phyloP scores from a whole-genome alignment of 495 filamentous ascomycete genomes.

The Tuber umbilicatum region DNA sequence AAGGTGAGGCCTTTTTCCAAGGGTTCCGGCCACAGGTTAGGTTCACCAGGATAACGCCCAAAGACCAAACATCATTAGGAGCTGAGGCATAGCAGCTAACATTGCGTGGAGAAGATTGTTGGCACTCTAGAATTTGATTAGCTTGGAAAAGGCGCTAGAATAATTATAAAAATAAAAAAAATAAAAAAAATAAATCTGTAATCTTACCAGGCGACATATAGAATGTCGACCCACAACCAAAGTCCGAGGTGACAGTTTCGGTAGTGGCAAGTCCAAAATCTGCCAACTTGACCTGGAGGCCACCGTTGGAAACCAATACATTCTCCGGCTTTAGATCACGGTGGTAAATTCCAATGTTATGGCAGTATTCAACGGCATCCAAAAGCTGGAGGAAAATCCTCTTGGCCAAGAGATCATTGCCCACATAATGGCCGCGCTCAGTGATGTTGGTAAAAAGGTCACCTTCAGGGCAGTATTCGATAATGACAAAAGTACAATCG shows the following conservation, averaged over 20 bases:
- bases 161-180: not conserved
- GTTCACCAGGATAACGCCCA: constrained; percentile 96
- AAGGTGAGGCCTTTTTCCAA: constrained; percentile 88
- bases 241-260: constrained; percentile 78
- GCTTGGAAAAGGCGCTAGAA: constrained; percentile 10
- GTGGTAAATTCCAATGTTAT: constrained; percentile 90
- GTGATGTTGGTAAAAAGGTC: constrained; percentile 97
- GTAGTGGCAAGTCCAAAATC: constrained; percentile 93
- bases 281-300: constrained; percentile 85
- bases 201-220: constrained; percentile 96
- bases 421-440: constrained; percentile 83
- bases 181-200: constrained; percentile 9
- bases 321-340: constrained; percentile 98
- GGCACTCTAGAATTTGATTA: constrained; percentile 65
- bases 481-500: constrained; percentile 92
- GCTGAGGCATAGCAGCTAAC: constrained; percentile 80
- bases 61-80: constrained; percentile 95
- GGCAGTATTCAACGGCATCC: constrained; percentile 95
- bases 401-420: constrained; percentile 83
- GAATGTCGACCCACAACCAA: constrained; percentile 96
- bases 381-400: constrained; percentile 88
- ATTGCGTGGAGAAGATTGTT: constrained; percentile 72
- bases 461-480: constrained; percentile 96
- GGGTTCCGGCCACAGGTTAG: constrained; percentile 96
- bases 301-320: constrained; percentile 81